A percentile compares a stretch with the other conserved stretches of the same genome.
phyloP scores from a whole-genome alignment of 2,329 filamentous ascomycete genomes.

The Alternaria gaisen region DNA sequence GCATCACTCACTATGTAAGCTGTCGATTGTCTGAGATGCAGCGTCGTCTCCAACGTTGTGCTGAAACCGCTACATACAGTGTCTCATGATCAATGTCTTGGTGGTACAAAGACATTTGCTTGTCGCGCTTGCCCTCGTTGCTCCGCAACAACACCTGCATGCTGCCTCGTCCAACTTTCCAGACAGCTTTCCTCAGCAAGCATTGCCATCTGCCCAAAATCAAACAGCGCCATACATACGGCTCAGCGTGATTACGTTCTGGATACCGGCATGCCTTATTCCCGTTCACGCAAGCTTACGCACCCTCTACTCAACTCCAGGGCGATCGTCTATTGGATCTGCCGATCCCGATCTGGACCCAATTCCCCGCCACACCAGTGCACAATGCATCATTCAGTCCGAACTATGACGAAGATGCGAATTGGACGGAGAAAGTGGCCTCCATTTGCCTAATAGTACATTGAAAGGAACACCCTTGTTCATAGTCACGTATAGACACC shows the following conservation, averaged over 20 bases:
- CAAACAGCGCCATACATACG: not conserved
- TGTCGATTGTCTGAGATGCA: constrained; percentile 16
- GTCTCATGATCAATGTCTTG: constrained; percentile 15
- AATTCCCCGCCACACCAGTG: not conserved
- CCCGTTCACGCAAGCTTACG: constrained; percentile 11
- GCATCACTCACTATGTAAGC: constrained; percentile 4
- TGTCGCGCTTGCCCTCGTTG: constrained; percentile 11
- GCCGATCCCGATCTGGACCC: not conserved
- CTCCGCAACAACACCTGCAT: constrained; percentile 6
- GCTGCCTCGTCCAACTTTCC: not conserved
- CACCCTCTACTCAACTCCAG: constrained; percentile 6
- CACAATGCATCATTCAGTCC: constrained; percentile 1
- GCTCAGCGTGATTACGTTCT: not conserved
- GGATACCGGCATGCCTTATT: constrained; percentile 1
- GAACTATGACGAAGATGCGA: not conserved
- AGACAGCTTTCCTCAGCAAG: constrained; percentile 3
- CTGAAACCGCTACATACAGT: constrained; percentile 20
- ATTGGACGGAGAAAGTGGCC: not conserved
- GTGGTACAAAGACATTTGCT: constrained; percentile 14
- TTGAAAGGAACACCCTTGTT: constrained; percentile 9
- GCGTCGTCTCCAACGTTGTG: constrained; percentile 6
- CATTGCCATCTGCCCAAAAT: not conserved
- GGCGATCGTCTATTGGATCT: constrained; percentile 1
- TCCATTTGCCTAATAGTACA: constrained; percentile 8
- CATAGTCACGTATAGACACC: constrained; percentile 4